Conservation (phyloP, 2,329 filamentous ascomycete genomes). For the Microdochium trichocladiopsis region DNA sequence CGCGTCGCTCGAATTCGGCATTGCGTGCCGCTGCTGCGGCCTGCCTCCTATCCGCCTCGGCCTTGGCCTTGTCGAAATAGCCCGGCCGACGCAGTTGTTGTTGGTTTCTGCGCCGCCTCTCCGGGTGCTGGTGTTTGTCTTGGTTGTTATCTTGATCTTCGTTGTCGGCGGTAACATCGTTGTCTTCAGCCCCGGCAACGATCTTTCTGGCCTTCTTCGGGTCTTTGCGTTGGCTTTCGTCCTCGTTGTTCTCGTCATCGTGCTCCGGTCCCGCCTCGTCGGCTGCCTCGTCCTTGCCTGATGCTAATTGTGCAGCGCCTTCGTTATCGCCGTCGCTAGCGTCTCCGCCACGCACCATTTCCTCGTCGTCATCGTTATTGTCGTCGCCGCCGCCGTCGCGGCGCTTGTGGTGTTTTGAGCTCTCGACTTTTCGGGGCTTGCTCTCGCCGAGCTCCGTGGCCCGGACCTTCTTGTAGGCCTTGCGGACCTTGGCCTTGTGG, state of each 20-base stretch:
- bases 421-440: conserved; percentile 6
- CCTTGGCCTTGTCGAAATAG: conserved; percentile 60
- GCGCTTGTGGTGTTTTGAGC: conserved; percentile 8
- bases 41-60: conserved; percentile 34
- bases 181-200: neutral
- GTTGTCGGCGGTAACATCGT: neutral
- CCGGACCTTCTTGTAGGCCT: conserved; percentile 85
- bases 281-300: conserved; percentile 1
- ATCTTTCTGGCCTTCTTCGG: neutral
- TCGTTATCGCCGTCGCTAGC: conserved; percentile 7
- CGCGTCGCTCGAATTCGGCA: conserved; percentile 35
- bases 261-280: neutral
- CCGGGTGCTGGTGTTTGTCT: conserved; percentile 2
- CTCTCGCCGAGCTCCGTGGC: conserved; percentile 32
- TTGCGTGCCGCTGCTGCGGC: conserved; percentile 33
- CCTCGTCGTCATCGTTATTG: neutral
- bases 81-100: conserved; percentile 22
- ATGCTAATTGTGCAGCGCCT: conserved; percentile 2
- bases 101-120: neutral
- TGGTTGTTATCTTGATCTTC: conserved; percentile 1
- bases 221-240: neutral
- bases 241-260: neutral
- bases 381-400: conserved; percentile 2
- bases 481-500: conserved; percentile 87
- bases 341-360: conserved; percentile 4